Evolutionary conservation across 148 eudicot species (phyloP).

Genomic region (Polygonum maritimum): DNA sequence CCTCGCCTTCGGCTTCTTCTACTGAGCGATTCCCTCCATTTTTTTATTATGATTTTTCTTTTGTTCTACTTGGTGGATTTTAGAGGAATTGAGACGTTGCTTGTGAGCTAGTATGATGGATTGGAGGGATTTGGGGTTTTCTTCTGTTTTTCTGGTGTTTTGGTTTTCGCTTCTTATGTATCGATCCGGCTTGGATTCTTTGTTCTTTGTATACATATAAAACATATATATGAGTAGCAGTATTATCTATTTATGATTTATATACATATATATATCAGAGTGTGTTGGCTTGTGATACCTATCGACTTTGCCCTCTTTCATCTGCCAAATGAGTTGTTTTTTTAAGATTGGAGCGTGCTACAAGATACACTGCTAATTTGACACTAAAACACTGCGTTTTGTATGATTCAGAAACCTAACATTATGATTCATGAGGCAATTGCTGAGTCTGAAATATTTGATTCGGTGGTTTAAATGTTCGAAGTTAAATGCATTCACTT

Average conservation of each 20-base stretch:
- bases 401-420: too few relatives aligned
- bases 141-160: not conserved
- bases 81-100: not conserved
- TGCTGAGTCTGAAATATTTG: too few relatives aligned
- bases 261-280: not conserved
- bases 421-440: too few relatives aligned
- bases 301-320: not conserved
- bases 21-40: not conserved
- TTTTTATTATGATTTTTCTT: not conserved
- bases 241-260: not conserved
- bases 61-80: not conserved
- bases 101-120: not conserved
- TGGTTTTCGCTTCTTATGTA: not conserved
- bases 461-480: too few relatives aligned
- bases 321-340: too few relatives aligned
- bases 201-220: conserved; percentile 6
- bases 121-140: not conserved
- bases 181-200: conserved; percentile 1
- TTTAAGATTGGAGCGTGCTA: too few relatives aligned
- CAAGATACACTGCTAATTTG: too few relatives aligned
- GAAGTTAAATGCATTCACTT: too few relatives aligned
- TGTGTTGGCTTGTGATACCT: not conserved
- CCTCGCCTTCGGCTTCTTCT: conserved; percentile 2
- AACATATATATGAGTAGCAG: not conserved
- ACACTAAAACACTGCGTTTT: not conserved